Percentiles rank a stretch among this genome's conserved stretches.
These are phyloP conservation scores for Fusarium sublunatum DNA, from an alignment of 2,329 filamentous ascomycete genomes.

Conservation along the genomic window DNA sequence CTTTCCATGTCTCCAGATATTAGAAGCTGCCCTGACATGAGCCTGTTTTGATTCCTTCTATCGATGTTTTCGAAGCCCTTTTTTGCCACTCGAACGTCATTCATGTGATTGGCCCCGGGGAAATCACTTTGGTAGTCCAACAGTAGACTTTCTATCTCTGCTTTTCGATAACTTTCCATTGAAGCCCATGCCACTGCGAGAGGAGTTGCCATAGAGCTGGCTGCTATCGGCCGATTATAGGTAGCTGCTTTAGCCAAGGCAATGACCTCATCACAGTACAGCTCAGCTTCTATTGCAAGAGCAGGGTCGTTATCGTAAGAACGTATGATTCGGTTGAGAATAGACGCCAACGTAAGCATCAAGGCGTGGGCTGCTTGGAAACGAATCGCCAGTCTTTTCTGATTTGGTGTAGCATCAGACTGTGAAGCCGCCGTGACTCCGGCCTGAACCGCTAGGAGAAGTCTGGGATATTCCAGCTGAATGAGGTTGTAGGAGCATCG, in stretches of 20 bases:
- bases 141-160: not conserved
- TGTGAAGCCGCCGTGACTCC: not conserved
- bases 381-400: not conserved
- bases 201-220: constrained; percentile 2
- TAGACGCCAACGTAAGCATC: not conserved
- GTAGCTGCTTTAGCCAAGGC: not conserved
- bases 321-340: constrained; percentile 6
- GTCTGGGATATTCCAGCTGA: not conserved
- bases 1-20: rapidly evolving
- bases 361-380: constrained; percentile 12
- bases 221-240: constrained; percentile 14
- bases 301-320: not conserved
- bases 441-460: not conserved
- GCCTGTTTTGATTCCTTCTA: not conserved
- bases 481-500: constrained; percentile 8
- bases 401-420: not conserved
- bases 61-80: not conserved
- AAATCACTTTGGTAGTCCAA: constrained; percentile 17
- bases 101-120: not conserved
- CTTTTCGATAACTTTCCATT: not conserved
- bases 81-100: not conserved
- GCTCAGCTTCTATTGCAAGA: not conserved
- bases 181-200: not conserved
- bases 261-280: constrained; percentile 1
- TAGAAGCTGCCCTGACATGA: rapidly evolving